phyloP scores from a whole-genome alignment of 2,329 filamentous ascomycete species.

The Microsporum audouinii region DNA sequence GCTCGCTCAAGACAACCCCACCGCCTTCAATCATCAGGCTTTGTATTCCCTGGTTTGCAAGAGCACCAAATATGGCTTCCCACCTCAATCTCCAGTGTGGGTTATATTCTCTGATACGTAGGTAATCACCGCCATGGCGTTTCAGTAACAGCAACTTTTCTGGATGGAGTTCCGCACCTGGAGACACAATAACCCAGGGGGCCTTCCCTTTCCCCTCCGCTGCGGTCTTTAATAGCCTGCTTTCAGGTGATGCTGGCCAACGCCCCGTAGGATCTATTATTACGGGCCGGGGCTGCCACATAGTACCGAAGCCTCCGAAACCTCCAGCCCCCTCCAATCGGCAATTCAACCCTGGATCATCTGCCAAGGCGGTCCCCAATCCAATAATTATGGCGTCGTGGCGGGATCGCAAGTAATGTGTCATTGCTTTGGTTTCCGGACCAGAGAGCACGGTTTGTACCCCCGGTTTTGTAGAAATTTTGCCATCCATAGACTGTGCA shows the following conservation, averaged over 20 bases:
- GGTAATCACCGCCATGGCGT: slow-evolving; percentile 37
- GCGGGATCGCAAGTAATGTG: slow-evolving; percentile 73
- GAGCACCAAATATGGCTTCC: slow-evolving; percentile 49
- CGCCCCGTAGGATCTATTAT: slow-evolving; percentile 68
- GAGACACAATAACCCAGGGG: slow-evolving; percentile 58
- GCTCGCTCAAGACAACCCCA: slow-evolving; percentile 65
- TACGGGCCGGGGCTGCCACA: slow-evolving; percentile 64
- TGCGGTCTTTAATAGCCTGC: slow-evolving; percentile 56
- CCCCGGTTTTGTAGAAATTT: slow-evolving; percentile 63
- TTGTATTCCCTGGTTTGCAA: slow-evolving; percentile 50
- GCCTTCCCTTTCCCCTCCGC: slow-evolving; percentile 55
- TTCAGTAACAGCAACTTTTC: slow-evolving; percentile 37
- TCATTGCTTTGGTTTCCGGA: slow-evolving; percentile 78
- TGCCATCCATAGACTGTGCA: slow-evolving; percentile 77
- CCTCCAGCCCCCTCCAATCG: slow-evolving; percentile 53
- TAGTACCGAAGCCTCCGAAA: slow-evolving; percentile 42
- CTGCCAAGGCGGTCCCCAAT: slow-evolving; percentile 69
- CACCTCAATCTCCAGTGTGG: slow-evolving; percentile 46
- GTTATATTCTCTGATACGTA: slow-evolving; percentile 30
- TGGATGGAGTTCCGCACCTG: slow-evolving; percentile 35
- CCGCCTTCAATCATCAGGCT: slow-evolving; percentile 94
- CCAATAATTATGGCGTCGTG: slow-evolving; percentile 82
- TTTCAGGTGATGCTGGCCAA: slow-evolving; percentile 52
- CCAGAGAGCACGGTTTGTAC: slow-evolving; percentile 76
- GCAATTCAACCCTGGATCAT: slow-evolving; percentile 78